Percentiles rank a stretch among this genome's conserved stretches.
phyloP scores from a whole-genome alignment of 2,329 filamentous ascomycete genomes.

The Alternaria angustiovoidea region DNA sequence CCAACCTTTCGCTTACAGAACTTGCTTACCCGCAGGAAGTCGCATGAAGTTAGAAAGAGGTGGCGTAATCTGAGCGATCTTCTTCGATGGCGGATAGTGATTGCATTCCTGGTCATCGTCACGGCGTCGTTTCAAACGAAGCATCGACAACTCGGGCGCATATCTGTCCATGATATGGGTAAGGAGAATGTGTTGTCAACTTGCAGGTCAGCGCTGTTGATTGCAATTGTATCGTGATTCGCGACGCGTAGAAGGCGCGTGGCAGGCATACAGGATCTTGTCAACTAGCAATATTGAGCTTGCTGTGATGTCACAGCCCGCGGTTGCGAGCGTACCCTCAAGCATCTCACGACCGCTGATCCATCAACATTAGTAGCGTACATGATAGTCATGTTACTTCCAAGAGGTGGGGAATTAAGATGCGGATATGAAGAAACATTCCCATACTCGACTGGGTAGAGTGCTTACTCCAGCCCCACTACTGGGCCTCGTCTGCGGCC shows the following conservation, averaged over 20 bases:
- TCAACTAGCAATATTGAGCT: background rate
- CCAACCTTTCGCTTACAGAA: background rate
- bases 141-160: background rate
- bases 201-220: background rate
- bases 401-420: background rate
- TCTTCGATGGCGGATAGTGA: background rate
- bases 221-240: background rate
- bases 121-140: background rate
- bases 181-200: background rate
- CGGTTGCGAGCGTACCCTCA: background rate
- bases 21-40: background rate
- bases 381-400: no score
- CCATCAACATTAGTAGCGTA: background rate
- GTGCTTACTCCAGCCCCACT: background rate
- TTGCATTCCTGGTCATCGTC: background rate
- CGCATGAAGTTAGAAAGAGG: background rate
- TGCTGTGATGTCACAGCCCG: background rate
- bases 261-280: background rate
- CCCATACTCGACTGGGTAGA: background rate
- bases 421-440: background rate
- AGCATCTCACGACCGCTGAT: background rate
- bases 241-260: background rate
- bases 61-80: background rate
- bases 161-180: background rate
- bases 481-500: background rate